Percentiles rank a stretch among this genome's conserved stretches.
These are phyloP conservation scores for Podila epigama DNA, from an alignment of 192 early-diverging fungal genomes.

Conservation along the genomic window DNA sequence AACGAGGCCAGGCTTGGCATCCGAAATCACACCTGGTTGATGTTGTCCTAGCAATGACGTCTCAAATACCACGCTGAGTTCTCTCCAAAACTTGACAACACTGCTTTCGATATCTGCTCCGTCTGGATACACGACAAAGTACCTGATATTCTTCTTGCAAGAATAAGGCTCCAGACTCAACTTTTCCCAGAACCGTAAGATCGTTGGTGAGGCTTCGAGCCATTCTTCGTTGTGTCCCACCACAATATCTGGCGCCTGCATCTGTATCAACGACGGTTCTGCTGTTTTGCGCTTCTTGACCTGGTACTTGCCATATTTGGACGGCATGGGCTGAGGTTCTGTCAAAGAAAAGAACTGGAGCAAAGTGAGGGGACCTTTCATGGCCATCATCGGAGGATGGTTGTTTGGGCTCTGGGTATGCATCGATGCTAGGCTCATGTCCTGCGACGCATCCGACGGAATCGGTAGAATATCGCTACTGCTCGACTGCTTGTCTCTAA, in stretches of 20 bases:
- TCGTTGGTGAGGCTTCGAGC: slow-evolving; percentile 57
- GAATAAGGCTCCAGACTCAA: slow-evolving; percentile 62
- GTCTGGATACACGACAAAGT: slow-evolving; percentile 61
- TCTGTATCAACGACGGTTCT: slow-evolving; percentile 52
- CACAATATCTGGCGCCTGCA: slow-evolving; percentile 58
- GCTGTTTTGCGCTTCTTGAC: slow-evolving; percentile 55
- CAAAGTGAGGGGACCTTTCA: slow-evolving; percentile 33
- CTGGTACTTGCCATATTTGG: slow-evolving; percentile 63
- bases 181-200: slow-evolving; percentile 65
- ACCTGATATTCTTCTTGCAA: slow-evolving; percentile 55
- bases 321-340: slow-evolving; percentile 59
- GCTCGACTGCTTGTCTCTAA: slow-evolving; percentile 28
- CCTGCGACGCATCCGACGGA: slow-evolving; percentile 39
- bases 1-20: slow-evolving; percentile 52
- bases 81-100: slow-evolving; percentile 51
- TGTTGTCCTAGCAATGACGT: slow-evolving; percentile 56
- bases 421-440: slow-evolving; percentile 37
- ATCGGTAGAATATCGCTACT: slow-evolving; percentile 28
- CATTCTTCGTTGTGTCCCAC: slow-evolving; percentile 60
- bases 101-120: slow-evolving; percentile 44
- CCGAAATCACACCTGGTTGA: slow-evolving; percentile 47
- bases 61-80: slow-evolving; percentile 56
- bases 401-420: slow-evolving; percentile 55
- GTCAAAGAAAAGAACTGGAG: slow-evolving; percentile 27
- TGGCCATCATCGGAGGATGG: slow-evolving; percentile 48